phyloP scores from a whole-genome alignment of 1,284 basidiomycete species.

The Microbotryum violaceum region DNA sequence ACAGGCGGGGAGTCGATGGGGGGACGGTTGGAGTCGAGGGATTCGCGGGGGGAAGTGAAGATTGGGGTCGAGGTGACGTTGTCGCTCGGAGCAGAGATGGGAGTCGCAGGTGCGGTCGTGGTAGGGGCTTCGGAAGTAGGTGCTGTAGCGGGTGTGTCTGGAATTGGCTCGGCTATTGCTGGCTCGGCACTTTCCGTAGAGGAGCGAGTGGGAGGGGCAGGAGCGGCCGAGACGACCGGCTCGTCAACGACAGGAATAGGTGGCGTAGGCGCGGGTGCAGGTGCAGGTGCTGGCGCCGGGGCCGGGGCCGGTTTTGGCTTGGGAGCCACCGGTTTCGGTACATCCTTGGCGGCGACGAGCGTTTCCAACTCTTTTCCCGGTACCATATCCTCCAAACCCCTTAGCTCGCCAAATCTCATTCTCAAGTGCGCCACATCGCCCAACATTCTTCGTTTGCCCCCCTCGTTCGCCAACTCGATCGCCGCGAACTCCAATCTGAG shows the following conservation, averaged over 20 bases:
- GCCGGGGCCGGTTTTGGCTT: neutral
- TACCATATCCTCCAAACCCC: slow-evolving; percentile 27
- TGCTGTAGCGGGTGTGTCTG: too few species aligned
- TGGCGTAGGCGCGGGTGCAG: slow-evolving; percentile 6
- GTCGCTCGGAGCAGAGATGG: too few species aligned
- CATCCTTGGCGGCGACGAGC: slow-evolving; percentile 17
- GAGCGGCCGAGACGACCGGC: neutral
- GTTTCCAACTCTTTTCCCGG: slow-evolving; percentile 17
- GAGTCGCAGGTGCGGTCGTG: neutral
- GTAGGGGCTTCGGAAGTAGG: neutral
- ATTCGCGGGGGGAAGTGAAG: too few species aligned
- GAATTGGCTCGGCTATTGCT: too few species aligned
- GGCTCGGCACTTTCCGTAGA: too few species aligned
- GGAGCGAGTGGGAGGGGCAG: neutral
- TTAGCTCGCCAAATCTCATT: slow-evolving; percentile 32
- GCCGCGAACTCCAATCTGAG: slow-evolving; percentile 73
- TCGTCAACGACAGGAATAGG: neutral
- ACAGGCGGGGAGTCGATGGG: too few species aligned
- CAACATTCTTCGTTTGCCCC: slow-evolving; percentile 56
- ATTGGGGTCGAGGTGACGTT: too few species aligned
- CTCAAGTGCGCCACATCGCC: slow-evolving; percentile 30
- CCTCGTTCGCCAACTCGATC: slow-evolving; percentile 68
- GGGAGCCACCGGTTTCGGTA: neutral
- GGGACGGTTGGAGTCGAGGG: too few species aligned
- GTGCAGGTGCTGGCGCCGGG: slow-evolving; percentile 1